phyloP scores from a whole-genome alignment of 495 filamentous ascomycete genomes.

The Talaromyces stipitatus region DNA sequence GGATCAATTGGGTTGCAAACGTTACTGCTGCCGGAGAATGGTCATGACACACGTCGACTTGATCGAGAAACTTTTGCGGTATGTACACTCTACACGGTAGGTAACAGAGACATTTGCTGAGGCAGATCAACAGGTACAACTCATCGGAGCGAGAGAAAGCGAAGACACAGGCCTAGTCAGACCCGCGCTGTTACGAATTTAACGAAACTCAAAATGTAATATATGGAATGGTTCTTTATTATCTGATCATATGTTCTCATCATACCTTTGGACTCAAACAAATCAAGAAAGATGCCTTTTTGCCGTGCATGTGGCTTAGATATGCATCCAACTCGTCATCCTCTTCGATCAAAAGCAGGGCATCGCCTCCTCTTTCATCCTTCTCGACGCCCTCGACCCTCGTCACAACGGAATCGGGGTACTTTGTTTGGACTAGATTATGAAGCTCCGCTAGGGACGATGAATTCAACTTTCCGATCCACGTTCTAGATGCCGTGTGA shows the following conservation, averaged over 20 bases:
- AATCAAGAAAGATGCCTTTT: conserved; percentile 62
- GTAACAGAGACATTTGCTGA: background rate
- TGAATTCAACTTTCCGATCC: conserved; percentile 52
- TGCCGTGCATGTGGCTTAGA: conserved; percentile 51
- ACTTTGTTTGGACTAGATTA: conserved; percentile 44
- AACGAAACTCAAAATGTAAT: background rate
- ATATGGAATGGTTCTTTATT: conserved; percentile 1
- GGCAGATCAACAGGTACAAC: conserved; percentile 12
- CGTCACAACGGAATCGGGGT: conserved; percentile 45
- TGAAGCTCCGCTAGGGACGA: conserved; percentile 51
- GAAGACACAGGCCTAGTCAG: conserved; percentile 11
- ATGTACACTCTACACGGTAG: conserved; percentile 15
- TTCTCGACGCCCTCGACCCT: conserved; percentile 60
- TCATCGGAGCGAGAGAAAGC: conserved; percentile 13
- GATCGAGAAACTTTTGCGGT: conserved; percentile 97
- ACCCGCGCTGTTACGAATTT: conserved; percentile 1
- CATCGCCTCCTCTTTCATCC: conserved; percentile 48
- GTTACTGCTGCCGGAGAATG: conserved; percentile 98
- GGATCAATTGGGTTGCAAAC: conserved; percentile 84
- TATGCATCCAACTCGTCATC: conserved; percentile 67
- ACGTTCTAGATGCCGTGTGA: conserved; percentile 40
- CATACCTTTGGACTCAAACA: conserved; percentile 19
- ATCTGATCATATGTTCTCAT: background rate
- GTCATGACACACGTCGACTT: conserved; percentile 99
- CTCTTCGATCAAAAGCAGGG: conserved; percentile 51